Percentiles rank a stretch among this genome's conserved stretches.
Evolutionary conservation across 257 asterid genomes (phyloP).

Genomic region (Solanum chiquidenum): DNA sequence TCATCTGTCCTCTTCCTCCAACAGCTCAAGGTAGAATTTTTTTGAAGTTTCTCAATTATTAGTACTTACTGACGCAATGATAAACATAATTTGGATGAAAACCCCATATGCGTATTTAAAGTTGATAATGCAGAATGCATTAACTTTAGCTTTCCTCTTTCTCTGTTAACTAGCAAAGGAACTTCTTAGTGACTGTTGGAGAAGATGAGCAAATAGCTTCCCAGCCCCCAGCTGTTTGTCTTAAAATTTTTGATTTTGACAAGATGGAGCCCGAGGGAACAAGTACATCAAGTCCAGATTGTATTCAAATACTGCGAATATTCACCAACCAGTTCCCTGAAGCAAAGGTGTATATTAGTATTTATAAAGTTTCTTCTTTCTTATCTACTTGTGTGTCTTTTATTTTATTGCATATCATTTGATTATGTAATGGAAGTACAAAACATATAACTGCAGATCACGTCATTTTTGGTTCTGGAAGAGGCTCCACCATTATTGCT

Average conservation of each 20-base stretch:
- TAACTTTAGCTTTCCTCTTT: constrained; percentile 1
- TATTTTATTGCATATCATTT: not conserved
- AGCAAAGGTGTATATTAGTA: constrained; percentile 50
- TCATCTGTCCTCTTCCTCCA: constrained; percentile 79
- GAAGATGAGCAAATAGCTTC: constrained; percentile 78
- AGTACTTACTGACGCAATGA: not conserved
- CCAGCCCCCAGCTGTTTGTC: constrained; percentile 54
- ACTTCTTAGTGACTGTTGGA: constrained; percentile 76
- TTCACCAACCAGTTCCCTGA: constrained; percentile 84
- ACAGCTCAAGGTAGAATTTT: constrained; percentile 65
- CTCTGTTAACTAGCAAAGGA: constrained; percentile 63
- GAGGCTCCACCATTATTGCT: constrained; percentile 93
- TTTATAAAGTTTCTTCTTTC: not conserved
- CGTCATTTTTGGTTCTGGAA: constrained; percentile 71
- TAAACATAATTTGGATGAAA: not conserved
- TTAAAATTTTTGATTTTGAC: constrained; percentile 85
- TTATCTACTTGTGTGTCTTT: not conserved
- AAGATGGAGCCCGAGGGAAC: constrained; percentile 81
- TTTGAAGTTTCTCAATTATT: not conserved
- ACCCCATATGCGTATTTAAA: not conserved
- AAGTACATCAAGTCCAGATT: constrained; percentile 65
- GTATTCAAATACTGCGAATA: constrained; percentile 72
- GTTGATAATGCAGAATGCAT: not conserved
- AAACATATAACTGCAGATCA: constrained; percentile 42
- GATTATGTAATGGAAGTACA: not conserved